phyloP scores from a whole-genome alignment of 768 basidiomycete genomes.

The Lactarius psammicola region DNA sequence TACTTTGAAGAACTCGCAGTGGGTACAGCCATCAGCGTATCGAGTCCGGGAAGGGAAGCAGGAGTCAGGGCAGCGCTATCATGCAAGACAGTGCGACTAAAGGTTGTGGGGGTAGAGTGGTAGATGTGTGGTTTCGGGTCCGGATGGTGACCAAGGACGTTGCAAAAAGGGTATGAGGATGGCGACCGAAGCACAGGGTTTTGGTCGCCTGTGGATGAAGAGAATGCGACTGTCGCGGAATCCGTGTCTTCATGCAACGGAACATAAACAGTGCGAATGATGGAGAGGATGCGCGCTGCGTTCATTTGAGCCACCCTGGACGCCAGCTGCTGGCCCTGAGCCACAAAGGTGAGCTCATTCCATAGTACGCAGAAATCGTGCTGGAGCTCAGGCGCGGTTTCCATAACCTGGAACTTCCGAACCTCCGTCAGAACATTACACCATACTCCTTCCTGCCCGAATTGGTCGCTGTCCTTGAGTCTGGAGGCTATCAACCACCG shows the following conservation, averaged over 20 bases:
- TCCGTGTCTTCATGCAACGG: not conserved
- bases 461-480: constrained; percentile 2
- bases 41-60: too few relatives aligned
- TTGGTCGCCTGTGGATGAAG: not conserved
- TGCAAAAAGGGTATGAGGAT: not conserved
- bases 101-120: too few relatives aligned
- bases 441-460: not conserved
- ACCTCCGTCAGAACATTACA: not conserved
- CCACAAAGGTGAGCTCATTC: constrained; percentile 2
- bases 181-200: not conserved
- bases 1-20: too few relatives aligned
- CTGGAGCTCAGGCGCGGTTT: not conserved
- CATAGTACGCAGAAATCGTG: constrained; percentile 12
- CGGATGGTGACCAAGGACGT: not conserved
- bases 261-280: not conserved
- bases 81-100: too few relatives aligned
- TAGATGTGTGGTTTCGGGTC: too few relatives aligned
- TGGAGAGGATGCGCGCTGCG: not conserved
- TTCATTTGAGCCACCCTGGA: not conserved
- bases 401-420: not conserved
- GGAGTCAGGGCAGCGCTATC: too few relatives aligned
- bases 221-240: not conserved
- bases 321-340: not conserved
- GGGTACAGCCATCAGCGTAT: too few relatives aligned
- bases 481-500: not conserved